Percentiles rank a stretch among this genome's conserved stretches.
Conservation (phyloP, 495 filamentous ascomycete species). For the Trichoderma parareesei region DNA sequence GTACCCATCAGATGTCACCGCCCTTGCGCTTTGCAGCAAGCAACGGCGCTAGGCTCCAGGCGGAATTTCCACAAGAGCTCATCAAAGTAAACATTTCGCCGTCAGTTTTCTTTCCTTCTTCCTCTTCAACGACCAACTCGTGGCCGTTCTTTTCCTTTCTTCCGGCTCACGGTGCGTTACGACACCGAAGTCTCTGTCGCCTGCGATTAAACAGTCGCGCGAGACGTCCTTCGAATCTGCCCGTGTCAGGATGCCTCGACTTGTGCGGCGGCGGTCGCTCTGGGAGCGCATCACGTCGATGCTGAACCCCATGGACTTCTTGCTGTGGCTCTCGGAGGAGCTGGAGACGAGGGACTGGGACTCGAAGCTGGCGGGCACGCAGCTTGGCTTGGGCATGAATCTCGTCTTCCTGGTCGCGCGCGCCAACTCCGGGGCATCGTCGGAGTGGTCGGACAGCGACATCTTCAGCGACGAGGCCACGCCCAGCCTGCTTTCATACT, state of each 20-base stretch:
- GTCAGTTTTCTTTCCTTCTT: not conserved
- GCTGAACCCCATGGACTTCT: slow-evolving; percentile 80
- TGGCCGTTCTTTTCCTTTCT: not conserved
- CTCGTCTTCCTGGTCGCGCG: slow-evolving; percentile 72
- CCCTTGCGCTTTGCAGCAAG: not conserved
- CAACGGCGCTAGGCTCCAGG: not conserved
- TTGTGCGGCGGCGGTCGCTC: slow-evolving; percentile 67
- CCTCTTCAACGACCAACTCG: not conserved
- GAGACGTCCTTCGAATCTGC: not conserved
- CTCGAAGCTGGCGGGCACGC: slow-evolving; percentile 64
- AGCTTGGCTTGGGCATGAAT: slow-evolving; percentile 68
- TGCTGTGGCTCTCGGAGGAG: slow-evolving; percentile 83
- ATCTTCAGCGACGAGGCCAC: slow-evolving; percentile 68
- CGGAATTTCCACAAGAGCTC: not conserved
- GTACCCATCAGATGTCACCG: slow-evolving; percentile 2
- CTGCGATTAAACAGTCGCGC: not conserved
- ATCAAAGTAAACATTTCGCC: slow-evolving; percentile 7
- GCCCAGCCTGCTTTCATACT: slow-evolving; percentile 60
- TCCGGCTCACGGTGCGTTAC: not conserved
- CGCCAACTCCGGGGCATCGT: slow-evolving; percentile 53
- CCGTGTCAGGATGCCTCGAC: slow-evolving; percentile 2
- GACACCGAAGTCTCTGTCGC: not conserved
- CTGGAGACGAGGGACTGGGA: slow-evolving; percentile 85
- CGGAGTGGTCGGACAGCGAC: slow-evolving; percentile 52
- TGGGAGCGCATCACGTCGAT: slow-evolving; percentile 65